Evolutionary conservation across 2,329 filamentous ascomycete genomes (phyloP).

Genomic region (Conoideocrella luteorostrata): DNA sequence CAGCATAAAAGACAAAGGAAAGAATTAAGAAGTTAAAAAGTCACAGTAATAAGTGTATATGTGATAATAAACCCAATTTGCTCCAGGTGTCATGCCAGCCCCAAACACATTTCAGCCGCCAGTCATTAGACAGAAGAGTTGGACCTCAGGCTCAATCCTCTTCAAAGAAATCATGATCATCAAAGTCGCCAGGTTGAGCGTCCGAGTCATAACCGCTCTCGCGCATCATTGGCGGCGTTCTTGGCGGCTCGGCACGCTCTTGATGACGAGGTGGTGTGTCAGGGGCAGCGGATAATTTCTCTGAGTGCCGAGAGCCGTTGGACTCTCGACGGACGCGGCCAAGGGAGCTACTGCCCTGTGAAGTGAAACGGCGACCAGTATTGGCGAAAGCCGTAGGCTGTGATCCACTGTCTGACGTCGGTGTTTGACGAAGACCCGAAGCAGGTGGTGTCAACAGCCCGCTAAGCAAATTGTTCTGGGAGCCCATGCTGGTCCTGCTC

Average conservation of each 20-base stretch:
- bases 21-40: not conserved
- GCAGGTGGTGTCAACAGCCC: constrained; percentile 87
- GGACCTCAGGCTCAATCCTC: constrained; percentile 30
- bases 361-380: constrained; percentile 52
- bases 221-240: constrained; percentile 58
- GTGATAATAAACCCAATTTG: too few species aligned
- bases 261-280: constrained; percentile 38
- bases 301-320: constrained; percentile 29
- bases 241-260: constrained; percentile 33
- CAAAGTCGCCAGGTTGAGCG: constrained; percentile 52
- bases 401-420: constrained; percentile 32
- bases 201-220: constrained; percentile 54
- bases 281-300: constrained; percentile 30
- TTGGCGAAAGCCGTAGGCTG: constrained; percentile 57
- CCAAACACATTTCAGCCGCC: too few species aligned
- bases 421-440: constrained; percentile 60
- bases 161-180: constrained; percentile 54
- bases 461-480: constrained; percentile 58
- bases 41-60: too few species aligned
- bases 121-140: not conserved
- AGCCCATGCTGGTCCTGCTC: constrained; percentile 43
- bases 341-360: constrained; percentile 28
- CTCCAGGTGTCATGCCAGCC: too few species aligned
- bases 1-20: constrained; percentile 4
- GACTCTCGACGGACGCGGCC: constrained; percentile 22